Base-by-base conservation (phyloP, 1,284 basidiomycete species). In the Caloboletus firmus region DNA sequence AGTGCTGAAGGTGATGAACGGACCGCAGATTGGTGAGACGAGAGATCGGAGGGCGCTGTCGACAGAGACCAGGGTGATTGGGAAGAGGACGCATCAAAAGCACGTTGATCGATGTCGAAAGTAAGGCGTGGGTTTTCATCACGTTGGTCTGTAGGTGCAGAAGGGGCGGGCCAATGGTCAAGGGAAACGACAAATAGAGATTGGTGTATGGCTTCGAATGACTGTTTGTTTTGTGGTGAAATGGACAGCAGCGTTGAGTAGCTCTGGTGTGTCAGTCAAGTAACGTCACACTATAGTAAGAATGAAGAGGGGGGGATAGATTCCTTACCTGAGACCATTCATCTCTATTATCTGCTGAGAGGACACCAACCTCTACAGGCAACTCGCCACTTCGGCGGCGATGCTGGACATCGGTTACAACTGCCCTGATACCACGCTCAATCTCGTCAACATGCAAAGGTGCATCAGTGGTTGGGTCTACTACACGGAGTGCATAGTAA, bases 301-400 rank as follows among this genome's bases (percentile, higher is more conserved):
- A 26, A 32, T 2, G 34, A 44, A 5, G 17, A 34, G 37, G 18
- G 17, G 9, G 5, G 9, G 4, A n/a, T 30, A 12, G 7, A 35
- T 32, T 62, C 81, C 56, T n/a, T 68, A 93, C 92, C 71, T 82
- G 75, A 17, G 91, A 82, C 95, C 95, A 98, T 12, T 69, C 76
- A 72, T 97, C 92, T 59, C 95, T 79, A 39, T 89, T 79, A 66
- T 95, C 93, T 2, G 87, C 84, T 42, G 85, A 91, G 53, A 98
- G 76, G 2, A 89, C 78, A 15, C 91, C 87, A 7, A 98, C 76
- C 37, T 82, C 77, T 1, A 81, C 65, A 1, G 86, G 75, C 30
- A 63, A 69, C 58, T 92, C 86, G 17, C 84, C 85, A 0, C 59
- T 67, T 4, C 73, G 73, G 20, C 81, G 72, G 45, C 87, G 78